Base-by-base conservation (phyloP, 2,329 filamentous ascomycete species). In the Botrytis medusae region DNA sequence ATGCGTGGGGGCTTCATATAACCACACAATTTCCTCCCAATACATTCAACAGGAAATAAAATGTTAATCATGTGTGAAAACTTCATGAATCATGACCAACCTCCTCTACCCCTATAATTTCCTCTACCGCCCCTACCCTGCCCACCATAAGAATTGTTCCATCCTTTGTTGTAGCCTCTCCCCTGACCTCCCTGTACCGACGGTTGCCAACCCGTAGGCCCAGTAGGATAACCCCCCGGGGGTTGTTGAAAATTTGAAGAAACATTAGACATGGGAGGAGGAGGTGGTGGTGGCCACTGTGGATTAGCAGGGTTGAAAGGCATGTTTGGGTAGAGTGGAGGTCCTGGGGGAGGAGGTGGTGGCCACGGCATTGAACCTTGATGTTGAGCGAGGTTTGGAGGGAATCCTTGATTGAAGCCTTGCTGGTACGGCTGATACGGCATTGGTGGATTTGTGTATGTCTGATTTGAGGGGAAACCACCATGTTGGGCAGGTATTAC, bases 61-160 rank as follows among this genome's bases (percentile, higher is more conserved):
- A 40, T 25, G 64, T 20, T 37, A 40, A 29, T 51, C 34, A 18
- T 67, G 29, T 46, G 44, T 54, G 14, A 16, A 61, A 37, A 59
- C 42, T 62, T 73, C 72, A 76, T 69, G 65, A 77, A 59, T 74
- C 72, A 76, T 69, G 65, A 76, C 72, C 78, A 75, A 29, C 79
- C 78, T 40, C 77, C 72, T 59, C 78, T 57, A 18, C 51, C 78
- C 72, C 78, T 72, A 75, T 78, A 79, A 62, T 76, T 75, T 71
- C 78, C 79, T 69, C 77, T 75, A 12, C 78, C 77, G 57, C 77
- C 77, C 65, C 79, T 74, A n/a, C 74, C 75, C 42, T 73, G 71
- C 8, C 63, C 63, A 37, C 71, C 67, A 51, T 73, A 72, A 44
- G 61, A 73, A 61, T 76, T 76, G 57, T 79, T 78, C 77, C 77